Conservation (phyloP, 2,329 filamentous ascomycete species). For the Zopfia rhizophila region DNA sequence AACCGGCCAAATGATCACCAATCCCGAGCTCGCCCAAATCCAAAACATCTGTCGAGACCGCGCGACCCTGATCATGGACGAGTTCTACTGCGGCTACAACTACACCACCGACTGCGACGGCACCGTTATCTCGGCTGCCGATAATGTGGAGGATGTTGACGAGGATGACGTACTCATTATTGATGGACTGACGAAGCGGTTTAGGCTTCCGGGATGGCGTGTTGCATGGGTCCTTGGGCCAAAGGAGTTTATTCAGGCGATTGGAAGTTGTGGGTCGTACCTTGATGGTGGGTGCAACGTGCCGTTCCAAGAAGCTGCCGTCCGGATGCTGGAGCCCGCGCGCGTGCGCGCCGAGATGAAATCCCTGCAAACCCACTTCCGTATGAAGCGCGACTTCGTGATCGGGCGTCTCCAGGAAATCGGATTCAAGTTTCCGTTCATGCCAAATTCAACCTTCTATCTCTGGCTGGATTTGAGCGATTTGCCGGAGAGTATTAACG, state of each 20-base stretch:
- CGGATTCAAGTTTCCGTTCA: slow-evolving; percentile 81
- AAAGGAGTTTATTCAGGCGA: slow-evolving; percentile 95
- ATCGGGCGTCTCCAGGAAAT: slow-evolving; percentile 81
- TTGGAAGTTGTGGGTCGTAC: slow-evolving; percentile 92
- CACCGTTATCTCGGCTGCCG: slow-evolving; percentile 85
- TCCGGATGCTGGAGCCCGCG: slow-evolving; percentile 89
- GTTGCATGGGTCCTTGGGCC: slow-evolving; percentile 96
- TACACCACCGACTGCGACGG: slow-evolving; percentile 94
- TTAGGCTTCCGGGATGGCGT: slow-evolving; percentile 94
- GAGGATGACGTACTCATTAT: slow-evolving; percentile 85
- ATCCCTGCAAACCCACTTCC: slow-evolving; percentile 89
- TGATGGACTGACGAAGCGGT: slow-evolving; percentile 95
- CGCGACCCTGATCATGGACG: slow-evolving; percentile 92
- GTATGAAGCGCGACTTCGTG: slow-evolving; percentile 92
- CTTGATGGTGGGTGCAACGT: slow-evolving; percentile 95
- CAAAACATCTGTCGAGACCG: slow-evolving; percentile 92
- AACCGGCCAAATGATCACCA: slow-evolving; percentile 85
- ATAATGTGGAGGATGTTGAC: slow-evolving; percentile 90
- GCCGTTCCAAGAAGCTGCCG: slow-evolving; percentile 92
- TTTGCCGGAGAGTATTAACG: slow-evolving; percentile 82
- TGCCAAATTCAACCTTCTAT: slow-evolving; percentile 95
- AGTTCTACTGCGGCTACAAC: slow-evolving; percentile 93
- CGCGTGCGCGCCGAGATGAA: slow-evolving; percentile 87
- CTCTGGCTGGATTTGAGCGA: slow-evolving; percentile 76
- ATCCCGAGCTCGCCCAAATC: slow-evolving; percentile 87